phyloP scores from a whole-genome alignment of 1,139 yeast genomes.

The Magnusiomyces ingens region DNA sequence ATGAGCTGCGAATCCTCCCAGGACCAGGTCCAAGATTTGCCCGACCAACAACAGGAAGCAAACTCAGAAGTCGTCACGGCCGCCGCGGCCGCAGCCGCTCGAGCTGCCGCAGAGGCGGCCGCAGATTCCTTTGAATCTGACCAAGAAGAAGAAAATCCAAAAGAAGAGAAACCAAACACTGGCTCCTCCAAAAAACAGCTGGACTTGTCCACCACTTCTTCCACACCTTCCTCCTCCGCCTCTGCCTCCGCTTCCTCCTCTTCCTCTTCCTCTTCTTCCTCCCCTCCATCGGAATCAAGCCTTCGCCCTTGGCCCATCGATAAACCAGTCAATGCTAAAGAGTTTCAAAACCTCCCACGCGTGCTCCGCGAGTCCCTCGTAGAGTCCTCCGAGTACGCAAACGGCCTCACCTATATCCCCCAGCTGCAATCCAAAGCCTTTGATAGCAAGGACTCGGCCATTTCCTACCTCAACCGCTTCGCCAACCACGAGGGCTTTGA shows the following conservation, averaged over 20 bases:
- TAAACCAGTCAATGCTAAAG: conserved; percentile 6
- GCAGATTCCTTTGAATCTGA: conserved; percentile 1
- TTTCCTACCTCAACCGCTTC: conserved; percentile 6
- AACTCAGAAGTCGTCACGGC: conserved; percentile 2
- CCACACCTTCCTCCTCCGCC: neutral
- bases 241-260: neutral
- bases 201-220: too few species aligned
- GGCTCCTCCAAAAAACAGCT: too few species aligned
- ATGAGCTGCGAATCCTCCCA: too few species aligned
- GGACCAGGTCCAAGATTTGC: too few species aligned
- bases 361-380: conserved; percentile 10
- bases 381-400: conserved; percentile 10
- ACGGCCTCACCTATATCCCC: conserved; percentile 13
- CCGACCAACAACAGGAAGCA: conserved; percentile 1
- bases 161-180: neutral
- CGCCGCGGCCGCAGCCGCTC: conserved; percentile 5
- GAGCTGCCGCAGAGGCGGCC: neutral
- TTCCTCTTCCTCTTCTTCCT: neutral
- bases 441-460: neutral
- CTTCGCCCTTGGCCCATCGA: conserved; percentile 15
- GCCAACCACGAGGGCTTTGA: conserved; percentile 13
- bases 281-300: neutral
- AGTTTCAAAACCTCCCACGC: conserved; percentile 8
- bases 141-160: neutral
- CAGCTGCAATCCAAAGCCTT: conserved; percentile 8